A percentile compares a stretch with the other conserved stretches of the same genome.
Evolutionary conservation across 306 rosid species (phyloP).

Genomic region (Styphnolobium japonicum): DNA sequence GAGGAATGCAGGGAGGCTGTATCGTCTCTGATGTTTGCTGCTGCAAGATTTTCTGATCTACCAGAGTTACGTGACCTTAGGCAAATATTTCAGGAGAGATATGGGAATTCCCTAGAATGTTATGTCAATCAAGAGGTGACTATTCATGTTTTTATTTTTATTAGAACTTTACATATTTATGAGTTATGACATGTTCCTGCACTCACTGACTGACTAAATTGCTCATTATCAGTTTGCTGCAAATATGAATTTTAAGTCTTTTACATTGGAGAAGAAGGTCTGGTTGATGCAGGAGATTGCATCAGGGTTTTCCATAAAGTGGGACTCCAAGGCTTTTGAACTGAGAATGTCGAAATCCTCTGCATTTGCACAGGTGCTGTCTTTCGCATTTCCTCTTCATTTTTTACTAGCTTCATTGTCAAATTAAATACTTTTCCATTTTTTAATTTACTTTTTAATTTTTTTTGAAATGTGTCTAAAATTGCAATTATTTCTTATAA

Average conservation of each 20-base stretch:
- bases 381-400: slow-evolving; percentile 21
- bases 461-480: slow-evolving; percentile 14
- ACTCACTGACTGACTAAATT: slow-evolving; percentile 31
- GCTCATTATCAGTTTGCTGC: slow-evolving; percentile 63
- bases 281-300: slow-evolving; percentile 79
- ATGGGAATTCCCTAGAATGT: slow-evolving; percentile 55
- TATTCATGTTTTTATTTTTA: not conserved
- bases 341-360: slow-evolving; percentile 71
- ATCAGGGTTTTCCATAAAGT: slow-evolving; percentile 65
- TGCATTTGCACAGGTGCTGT: slow-evolving; percentile 50
- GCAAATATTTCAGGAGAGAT: slow-evolving; percentile 83
- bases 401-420: not conserved
- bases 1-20: slow-evolving; percentile 88
- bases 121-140: slow-evolving; percentile 66
- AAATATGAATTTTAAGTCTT: slow-evolving; percentile 62
- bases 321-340: slow-evolving; percentile 79
- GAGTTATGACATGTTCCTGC: slow-evolving; percentile 3
- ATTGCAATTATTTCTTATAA: slow-evolving; percentile 20
- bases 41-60: slow-evolving; percentile 94
- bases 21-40: slow-evolving; percentile 84
- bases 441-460: not conserved
- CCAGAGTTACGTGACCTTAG: slow-evolving; percentile 95
- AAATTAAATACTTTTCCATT: not conserved
- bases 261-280: slow-evolving; percentile 76
- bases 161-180: not conserved